A percentile compares a stretch with the other conserved stretches of the same genome.
phyloP scores from a whole-genome alignment of 306 rosid genomes.

The Vigna angularis region DNA sequence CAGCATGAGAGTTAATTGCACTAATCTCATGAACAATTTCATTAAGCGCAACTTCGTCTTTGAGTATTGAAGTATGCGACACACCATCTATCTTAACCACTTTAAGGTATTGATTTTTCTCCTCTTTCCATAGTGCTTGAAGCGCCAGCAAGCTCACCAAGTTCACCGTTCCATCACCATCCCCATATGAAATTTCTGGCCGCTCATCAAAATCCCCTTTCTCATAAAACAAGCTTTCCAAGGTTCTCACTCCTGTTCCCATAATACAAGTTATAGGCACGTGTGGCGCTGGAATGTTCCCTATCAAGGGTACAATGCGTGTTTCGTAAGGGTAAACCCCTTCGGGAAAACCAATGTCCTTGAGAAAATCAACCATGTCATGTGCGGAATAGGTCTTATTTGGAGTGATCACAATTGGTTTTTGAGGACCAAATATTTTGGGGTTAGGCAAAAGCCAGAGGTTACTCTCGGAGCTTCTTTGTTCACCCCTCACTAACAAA shows the following conservation, averaged over 20 bases:
- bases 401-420: constrained; percentile 60
- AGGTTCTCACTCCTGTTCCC: constrained; percentile 70
- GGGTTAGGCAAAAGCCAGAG: constrained; percentile 91
- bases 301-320: constrained; percentile 62
- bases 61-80: constrained; percentile 69
- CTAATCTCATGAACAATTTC: constrained; percentile 55
- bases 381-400: constrained; percentile 56
- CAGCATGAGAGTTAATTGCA: constrained; percentile 50
- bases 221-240: constrained; percentile 66
- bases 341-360: constrained; percentile 66
- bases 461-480: constrained; percentile 87
- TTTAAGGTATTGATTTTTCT: constrained; percentile 58
- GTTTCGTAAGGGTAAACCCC: constrained; percentile 72
- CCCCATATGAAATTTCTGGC: constrained; percentile 69
- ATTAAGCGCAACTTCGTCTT: constrained; percentile 60
- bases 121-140: constrained; percentile 60
- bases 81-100: constrained; percentile 60
- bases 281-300: constrained; percentile 57
- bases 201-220: constrained; percentile 65
- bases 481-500: constrained; percentile 70
- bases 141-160: constrained; percentile 76
- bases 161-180: constrained; percentile 95
- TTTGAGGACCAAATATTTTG: constrained; percentile 50
- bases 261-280: constrained; percentile 76
- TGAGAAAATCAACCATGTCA: constrained; percentile 67